Conservation (phyloP, 768 basidiomycete genomes). For the Collybiopsis confluens region DNA sequence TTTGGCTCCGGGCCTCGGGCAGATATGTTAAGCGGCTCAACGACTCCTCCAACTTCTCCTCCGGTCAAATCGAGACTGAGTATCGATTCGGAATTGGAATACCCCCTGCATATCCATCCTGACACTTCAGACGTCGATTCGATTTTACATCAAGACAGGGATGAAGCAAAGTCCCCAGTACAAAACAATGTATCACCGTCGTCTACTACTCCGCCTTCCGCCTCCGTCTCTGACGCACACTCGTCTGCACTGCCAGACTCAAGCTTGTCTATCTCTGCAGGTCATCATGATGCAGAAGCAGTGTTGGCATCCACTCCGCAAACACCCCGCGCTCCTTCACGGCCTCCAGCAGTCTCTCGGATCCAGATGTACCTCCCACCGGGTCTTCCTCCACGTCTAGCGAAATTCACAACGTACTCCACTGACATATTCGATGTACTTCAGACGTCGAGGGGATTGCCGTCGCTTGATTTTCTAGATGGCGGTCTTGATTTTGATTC, state of each 20-base stretch:
- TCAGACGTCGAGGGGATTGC: slow-evolving; percentile 75
- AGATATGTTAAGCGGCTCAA: too few relatives aligned
- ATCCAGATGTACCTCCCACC: slow-evolving; percentile 21
- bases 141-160: slow-evolving; percentile 7
- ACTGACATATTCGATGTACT: slow-evolving; percentile 77
- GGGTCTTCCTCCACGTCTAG: slow-evolving; percentile 51
- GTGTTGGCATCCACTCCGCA: not conserved
- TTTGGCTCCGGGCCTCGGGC: too few relatives aligned
- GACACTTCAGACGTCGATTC: slow-evolving; percentile 10
- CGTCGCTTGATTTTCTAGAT: slow-evolving; percentile 63
- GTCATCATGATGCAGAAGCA: not conserved
- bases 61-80: slow-evolving; percentile 3
- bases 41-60: too few relatives aligned
- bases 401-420: slow-evolving; percentile 38
- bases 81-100: not conserved
- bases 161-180: too few relatives aligned
- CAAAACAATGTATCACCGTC: too few relatives aligned
- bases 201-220: too few relatives aligned
- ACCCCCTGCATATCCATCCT: slow-evolving; percentile 13
- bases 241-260: too few relatives aligned
- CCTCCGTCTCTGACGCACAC: too few relatives aligned
- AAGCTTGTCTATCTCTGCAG: too few relatives aligned
- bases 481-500: slow-evolving; percentile 33
- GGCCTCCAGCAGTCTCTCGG: not conserved
- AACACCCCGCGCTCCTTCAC: not conserved